These are phyloP conservation scores for Daldinia vernicosa DNA, from an alignment of 495 filamentous ascomycete species.

Conservation along the genomic window DNA sequence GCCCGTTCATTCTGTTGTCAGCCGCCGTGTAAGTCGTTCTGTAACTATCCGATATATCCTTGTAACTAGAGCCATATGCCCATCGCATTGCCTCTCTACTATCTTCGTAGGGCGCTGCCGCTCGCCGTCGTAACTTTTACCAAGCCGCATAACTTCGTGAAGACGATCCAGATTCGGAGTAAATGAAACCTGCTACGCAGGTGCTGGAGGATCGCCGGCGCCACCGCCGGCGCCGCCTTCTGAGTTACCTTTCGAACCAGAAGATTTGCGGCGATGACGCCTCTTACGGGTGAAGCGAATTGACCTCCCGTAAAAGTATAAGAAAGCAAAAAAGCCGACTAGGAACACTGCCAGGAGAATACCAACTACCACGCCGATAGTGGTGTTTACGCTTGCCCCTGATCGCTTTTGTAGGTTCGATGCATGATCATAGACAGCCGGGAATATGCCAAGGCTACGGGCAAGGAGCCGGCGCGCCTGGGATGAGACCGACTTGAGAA, in stretches of 20 bases:
- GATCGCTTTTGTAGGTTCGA: slow-evolving; percentile 25
- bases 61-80: neutral
- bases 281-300: slow-evolving; percentile 40
- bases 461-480: slow-evolving; percentile 13
- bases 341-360: slow-evolving; percentile 48
- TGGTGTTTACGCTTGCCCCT: slow-evolving; percentile 40
- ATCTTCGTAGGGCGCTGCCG: neutral
- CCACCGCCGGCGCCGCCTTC: slow-evolving; percentile 13
- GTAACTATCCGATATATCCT: slow-evolving; percentile 22
- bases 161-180: neutral
- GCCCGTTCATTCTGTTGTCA: slow-evolving; percentile 17
- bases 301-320: slow-evolving; percentile 45
- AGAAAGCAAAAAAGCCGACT: slow-evolving; percentile 39
- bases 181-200: slow-evolving; percentile 8
- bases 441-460: slow-evolving; percentile 7
- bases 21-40: slow-evolving; percentile 35
- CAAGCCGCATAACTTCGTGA: slow-evolving; percentile 9
- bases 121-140: neutral
- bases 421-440: slow-evolving; percentile 11
- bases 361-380: slow-evolving; percentile 49
- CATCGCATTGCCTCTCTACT: neutral
- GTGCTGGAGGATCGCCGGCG: slow-evolving; percentile 36
- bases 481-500: slow-evolving; percentile 17
- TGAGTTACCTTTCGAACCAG: slow-evolving; percentile 40
- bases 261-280: slow-evolving; percentile 35